Percentiles rank a stretch among this genome's conserved stretches.
Evolutionary conservation across 2,329 filamentous ascomycete species (phyloP).

Genomic region (Arthrobotrys sinensis): DNA sequence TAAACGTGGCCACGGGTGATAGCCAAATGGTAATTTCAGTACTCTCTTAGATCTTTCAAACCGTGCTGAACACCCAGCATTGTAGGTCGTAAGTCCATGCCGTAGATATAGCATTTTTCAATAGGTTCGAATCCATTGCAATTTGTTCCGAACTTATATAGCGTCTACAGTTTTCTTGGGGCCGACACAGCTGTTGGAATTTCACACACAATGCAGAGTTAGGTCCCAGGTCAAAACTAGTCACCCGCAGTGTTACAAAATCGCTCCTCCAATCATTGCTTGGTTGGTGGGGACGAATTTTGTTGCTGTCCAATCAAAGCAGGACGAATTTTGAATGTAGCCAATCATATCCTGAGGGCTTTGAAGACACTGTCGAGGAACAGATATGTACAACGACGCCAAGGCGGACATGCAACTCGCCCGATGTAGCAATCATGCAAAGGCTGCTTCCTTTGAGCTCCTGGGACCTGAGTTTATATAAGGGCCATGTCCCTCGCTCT

Average conservation of each 20-base stretch:
- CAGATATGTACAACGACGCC: background rate
- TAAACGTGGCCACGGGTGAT: no score
- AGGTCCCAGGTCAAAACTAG: background rate
- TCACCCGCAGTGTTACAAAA: background rate
- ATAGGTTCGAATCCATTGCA: no score
- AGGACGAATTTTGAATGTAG: slow-evolving; percentile 1
- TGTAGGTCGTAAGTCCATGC: no score
- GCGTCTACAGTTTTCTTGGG: background rate
- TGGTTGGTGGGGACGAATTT: background rate
- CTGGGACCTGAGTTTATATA: background rate
- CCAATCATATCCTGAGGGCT: background rate
- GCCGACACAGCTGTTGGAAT: background rate
- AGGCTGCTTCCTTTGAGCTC: no score
- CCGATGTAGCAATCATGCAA: no score
- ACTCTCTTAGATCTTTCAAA: no score
- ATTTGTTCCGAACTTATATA: background rate
- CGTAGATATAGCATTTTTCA: no score
- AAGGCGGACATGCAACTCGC: no score
- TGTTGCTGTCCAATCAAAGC: background rate
- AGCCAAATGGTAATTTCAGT: no score
- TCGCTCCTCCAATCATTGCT: background rate
- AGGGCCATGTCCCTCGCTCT: background rate
- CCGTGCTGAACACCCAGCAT: no score
- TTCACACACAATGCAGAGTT: background rate
- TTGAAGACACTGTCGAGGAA: background rate